Evolutionary conservation across 177 flowering plant genomes (phyloP).

Genomic region (Vitis hybrid): DNA sequence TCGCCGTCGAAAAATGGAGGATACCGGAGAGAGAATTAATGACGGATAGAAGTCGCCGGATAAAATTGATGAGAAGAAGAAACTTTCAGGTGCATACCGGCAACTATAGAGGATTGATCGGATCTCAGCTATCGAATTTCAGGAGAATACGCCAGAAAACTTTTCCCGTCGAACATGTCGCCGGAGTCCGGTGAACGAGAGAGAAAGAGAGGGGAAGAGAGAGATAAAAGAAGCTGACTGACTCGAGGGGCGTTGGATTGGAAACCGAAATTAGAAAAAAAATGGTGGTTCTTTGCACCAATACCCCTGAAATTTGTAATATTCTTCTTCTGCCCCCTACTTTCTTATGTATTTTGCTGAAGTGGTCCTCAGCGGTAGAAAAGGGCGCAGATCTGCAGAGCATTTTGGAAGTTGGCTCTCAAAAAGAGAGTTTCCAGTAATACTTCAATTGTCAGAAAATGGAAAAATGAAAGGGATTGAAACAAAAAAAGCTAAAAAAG

Average conservation of each 20-base stretch:
- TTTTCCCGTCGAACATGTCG: conserved; percentile 17
- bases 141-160: neutral
- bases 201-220: neutral
- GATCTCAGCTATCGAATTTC: conserved; percentile 11
- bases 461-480: too few relatives aligned
- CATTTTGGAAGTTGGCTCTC: too few relatives aligned
- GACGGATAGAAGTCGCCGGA: neutral
- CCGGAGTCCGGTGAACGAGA: conserved; percentile 19
- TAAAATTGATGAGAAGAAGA: neutral
- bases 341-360: too few relatives aligned
- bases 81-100: conserved; percentile 6
- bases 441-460: too few relatives aligned
- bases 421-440: too few relatives aligned
- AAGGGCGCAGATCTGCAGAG: too few relatives aligned
- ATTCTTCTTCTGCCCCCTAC: too few relatives aligned
- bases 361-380: too few relatives aligned
- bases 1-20: neutral
- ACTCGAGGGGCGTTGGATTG: neutral
- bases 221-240: neutral
- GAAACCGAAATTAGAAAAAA: conserved; percentile 6
- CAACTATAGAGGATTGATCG: neutral
- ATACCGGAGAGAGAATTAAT: neutral
- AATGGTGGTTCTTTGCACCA: neutral
- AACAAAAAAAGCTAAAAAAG: too few relatives aligned
- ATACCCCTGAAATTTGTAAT: too few relatives aligned